Conservation (phyloP, 495 filamentous ascomycete species). For the Xylaria castorea region DNA sequence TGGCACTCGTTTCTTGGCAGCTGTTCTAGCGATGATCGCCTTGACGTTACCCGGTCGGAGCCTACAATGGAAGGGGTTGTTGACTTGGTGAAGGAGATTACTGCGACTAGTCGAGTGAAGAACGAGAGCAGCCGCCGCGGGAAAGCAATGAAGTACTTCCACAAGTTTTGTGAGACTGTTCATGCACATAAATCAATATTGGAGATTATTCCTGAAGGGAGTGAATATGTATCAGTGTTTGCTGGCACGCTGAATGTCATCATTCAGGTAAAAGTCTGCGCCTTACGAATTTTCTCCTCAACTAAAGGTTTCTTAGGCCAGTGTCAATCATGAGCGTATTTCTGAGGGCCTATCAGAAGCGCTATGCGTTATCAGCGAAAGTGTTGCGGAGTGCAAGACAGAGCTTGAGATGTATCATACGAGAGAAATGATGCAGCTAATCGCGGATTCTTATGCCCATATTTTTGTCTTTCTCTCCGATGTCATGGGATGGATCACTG, state of each 20-base stretch:
- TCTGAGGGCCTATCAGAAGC: conserved; percentile 52
- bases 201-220: conserved; percentile 45
- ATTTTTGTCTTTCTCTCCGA: conserved; percentile 56
- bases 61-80: conserved; percentile 11
- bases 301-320: conserved; percentile 43
- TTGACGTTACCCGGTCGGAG: conserved; percentile 10
- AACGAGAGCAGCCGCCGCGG: conserved; percentile 13
- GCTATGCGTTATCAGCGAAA: conserved; percentile 52
- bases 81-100: not conserved
- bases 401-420: conserved; percentile 31
- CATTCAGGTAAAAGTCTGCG: conserved; percentile 30
- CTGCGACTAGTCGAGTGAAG: not conserved
- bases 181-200: conserved; percentile 48
- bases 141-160: conserved; percentile 43
- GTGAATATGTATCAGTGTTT: conserved; percentile 52
- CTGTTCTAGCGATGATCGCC: not conserved
- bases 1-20: conserved; percentile 3
- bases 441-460: conserved; percentile 53
- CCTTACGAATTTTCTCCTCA: not conserved
- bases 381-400: conserved; percentile 39
- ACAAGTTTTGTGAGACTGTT: conserved; percentile 48
- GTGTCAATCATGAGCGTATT: conserved; percentile 53
- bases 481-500: conserved; percentile 57
- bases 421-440: conserved; percentile 37
- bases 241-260: conserved; percentile 55